phyloP scores from a whole-genome alignment of 1,284 basidiomycete genomes.

The Cryptococcus deneoformans region DNA sequence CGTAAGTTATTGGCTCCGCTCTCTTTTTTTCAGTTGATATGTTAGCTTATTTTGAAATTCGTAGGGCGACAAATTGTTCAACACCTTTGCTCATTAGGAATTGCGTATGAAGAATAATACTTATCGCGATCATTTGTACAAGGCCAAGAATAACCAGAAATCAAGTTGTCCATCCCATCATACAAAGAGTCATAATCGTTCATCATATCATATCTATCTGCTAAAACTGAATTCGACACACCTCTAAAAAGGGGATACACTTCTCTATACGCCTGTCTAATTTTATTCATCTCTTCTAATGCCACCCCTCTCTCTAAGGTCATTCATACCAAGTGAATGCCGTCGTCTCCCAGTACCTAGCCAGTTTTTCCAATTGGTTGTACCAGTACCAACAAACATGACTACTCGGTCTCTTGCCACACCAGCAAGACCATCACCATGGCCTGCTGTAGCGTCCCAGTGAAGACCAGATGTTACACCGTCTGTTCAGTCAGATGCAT shows the following conservation, averaged over 20 bases:
- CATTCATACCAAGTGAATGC: slow-evolving; percentile 26
- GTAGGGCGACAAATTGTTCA: slow-evolving; percentile 1
- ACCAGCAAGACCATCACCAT: slow-evolving; percentile 68
- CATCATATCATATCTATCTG: too few relatives aligned
- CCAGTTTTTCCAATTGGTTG: slow-evolving; percentile 36
- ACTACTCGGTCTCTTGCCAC: slow-evolving; percentile 61
- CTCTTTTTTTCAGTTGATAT: not conserved
- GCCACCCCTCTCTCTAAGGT: slow-evolving; percentile 6
- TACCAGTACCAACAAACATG: slow-evolving; percentile 58
- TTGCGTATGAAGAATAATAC: too few relatives aligned
- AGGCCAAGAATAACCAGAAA: too few relatives aligned
- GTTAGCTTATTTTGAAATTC: not conserved
- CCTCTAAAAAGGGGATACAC: too few relatives aligned
- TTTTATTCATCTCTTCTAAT: slow-evolving; percentile 1
- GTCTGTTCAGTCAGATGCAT: slow-evolving; percentile 48
- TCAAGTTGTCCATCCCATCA: too few relatives aligned
- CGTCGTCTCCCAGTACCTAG: slow-evolving; percentile 24
- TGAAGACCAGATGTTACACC: slow-evolving; percentile 68
- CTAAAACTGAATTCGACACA: too few relatives aligned
- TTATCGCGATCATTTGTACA: too few relatives aligned
- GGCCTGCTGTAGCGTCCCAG: slow-evolving; percentile 65
- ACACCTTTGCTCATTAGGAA: not conserved
- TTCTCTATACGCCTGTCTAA: not conserved
- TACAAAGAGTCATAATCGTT: too few relatives aligned
- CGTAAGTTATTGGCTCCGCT: slow-evolving; percentile 52